phyloP scores from a whole-genome alignment of 2,329 filamentous ascomycete species.

The Neopestalotiopsis sp. region DNA sequence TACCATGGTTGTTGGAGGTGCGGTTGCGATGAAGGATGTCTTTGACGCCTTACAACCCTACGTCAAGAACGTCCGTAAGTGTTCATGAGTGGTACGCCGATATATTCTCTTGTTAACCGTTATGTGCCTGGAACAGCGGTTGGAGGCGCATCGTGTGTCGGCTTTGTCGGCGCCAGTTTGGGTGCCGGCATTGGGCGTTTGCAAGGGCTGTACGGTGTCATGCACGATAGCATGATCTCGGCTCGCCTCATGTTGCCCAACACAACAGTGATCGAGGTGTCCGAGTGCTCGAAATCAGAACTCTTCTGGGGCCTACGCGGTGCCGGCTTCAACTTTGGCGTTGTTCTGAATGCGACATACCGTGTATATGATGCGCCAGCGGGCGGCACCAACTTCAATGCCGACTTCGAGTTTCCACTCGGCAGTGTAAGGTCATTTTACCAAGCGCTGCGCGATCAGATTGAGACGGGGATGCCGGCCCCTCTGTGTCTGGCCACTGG shows the following conservation, averaged over 20 bases:
- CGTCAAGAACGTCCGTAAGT: conserved; percentile 28
- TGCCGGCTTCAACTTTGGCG: conserved; percentile 33
- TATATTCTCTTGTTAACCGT: not conserved
- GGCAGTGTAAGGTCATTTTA: not conserved
- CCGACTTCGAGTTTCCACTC: not conserved
- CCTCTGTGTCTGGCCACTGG: too few relatives aligned
- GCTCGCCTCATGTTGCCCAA: conserved; percentile 31
- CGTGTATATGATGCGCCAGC: conserved; percentile 12
- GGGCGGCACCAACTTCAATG: not conserved
- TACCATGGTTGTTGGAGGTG: conserved; percentile 25
- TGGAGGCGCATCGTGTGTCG: conserved; percentile 24
- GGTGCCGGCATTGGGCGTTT: conserved; percentile 30
- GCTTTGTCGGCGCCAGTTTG: conserved; percentile 27
- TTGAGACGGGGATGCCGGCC: too few relatives aligned
- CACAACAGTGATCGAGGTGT: conserved; percentile 27
- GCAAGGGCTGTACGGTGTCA: conserved; percentile 28
- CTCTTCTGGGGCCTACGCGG: conserved; percentile 34
- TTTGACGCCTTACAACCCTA: conserved; percentile 22
- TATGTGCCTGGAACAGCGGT: conserved; percentile 16
- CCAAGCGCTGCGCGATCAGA: too few relatives aligned
- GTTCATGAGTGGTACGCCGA: not conserved
- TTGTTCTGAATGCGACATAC: conserved; percentile 22
- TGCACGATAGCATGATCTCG: conserved; percentile 34
- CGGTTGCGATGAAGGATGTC: conserved; percentile 16
- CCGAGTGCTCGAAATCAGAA: conserved; percentile 23